These are phyloP conservation scores for Heracleum sosnowskyi DNA, from an alignment of 129 eudicot species.

Conservation along the genomic window DNA sequence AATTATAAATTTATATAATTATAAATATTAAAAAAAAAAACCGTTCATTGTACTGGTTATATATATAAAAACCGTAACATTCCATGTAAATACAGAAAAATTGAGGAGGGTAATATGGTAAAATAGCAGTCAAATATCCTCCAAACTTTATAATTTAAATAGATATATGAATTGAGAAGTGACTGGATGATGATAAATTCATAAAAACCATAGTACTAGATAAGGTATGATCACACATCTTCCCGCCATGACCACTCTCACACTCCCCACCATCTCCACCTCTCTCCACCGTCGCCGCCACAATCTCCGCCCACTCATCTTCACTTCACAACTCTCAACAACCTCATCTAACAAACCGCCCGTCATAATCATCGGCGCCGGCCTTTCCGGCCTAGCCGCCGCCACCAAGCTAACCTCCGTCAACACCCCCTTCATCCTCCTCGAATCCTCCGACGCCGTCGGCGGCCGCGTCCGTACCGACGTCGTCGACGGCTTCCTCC, in stretches of 20 bases:
- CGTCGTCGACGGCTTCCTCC: conserved; percentile 81
- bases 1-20: too few species aligned
- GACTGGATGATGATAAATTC: not conserved
- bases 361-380: conserved; percentile 77
- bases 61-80: too few species aligned
- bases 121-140: too few species aligned
- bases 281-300: conserved; percentile 20
- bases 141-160: too few species aligned
- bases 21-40: too few species aligned
- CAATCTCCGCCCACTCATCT: conserved; percentile 13
- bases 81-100: too few species aligned
- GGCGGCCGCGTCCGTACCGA: conserved; percentile 98
- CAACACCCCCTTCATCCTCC: conserved; percentile 59
- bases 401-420: conserved; percentile 62
- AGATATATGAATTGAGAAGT: too few species aligned
- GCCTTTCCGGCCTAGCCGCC: conserved; percentile 90
- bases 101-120: too few species aligned
- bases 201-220: too few species aligned
- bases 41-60: too few species aligned
- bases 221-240: not conserved
- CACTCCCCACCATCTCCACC: conserved; percentile 8
- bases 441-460: conserved; percentile 82
- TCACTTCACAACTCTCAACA: conserved; percentile 10
- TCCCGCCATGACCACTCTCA: conserved; percentile 28
- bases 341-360: conserved; percentile 25